Evolutionary conservation across 108 stramenopile genomes (phyloP), one percentile per base, ranked within the genome.

Genomic region (Skeletonema potamos): DNA sequence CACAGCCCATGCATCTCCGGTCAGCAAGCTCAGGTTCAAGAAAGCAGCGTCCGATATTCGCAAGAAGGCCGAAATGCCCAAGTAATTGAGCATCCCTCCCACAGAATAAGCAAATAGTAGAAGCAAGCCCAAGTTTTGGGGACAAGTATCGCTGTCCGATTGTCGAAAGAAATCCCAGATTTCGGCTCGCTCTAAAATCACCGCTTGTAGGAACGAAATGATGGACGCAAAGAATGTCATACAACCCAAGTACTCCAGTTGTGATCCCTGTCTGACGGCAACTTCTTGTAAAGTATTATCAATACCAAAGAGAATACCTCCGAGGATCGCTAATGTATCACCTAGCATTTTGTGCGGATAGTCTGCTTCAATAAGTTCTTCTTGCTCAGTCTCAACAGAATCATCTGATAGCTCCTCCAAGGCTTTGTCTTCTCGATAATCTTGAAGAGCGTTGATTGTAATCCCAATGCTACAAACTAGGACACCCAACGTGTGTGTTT

Each of bases 1-100:
- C 4, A 98, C 89, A 7, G 94, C 89, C 89, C 96, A 99, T 27
- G 92, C 84, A 77, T 98, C 97, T 8, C 96, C 94, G 17, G 97
- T 97, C 41, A 98, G 76, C 51, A 99, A 84, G 22, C 93, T 88
- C n/a, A 94, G 36, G 67, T 84, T 91, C 51, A 91, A 87, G 59
- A 94, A 87, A 24, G 89, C 68, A 13, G 90, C 90, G 66, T 94
- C 92, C 1, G 88, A 88, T 34, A 89, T 33, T 41, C 70, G 62
- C 26, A 98, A 66, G 69, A 96, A 98, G 7, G 72, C 55, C 8
- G 88, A 68, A 18, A 82, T 88, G 9, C 83, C 84, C 17, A 76
- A 54, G 63, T 96, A 96, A 58, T 85, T 77, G 26, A 82, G 28
- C 28, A 82, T 60, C 4, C 73, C 72, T 29, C 79, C 77, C 2